Conservation (phyloP, 306 rosid species). For the Medicago lupulina region DNA sequence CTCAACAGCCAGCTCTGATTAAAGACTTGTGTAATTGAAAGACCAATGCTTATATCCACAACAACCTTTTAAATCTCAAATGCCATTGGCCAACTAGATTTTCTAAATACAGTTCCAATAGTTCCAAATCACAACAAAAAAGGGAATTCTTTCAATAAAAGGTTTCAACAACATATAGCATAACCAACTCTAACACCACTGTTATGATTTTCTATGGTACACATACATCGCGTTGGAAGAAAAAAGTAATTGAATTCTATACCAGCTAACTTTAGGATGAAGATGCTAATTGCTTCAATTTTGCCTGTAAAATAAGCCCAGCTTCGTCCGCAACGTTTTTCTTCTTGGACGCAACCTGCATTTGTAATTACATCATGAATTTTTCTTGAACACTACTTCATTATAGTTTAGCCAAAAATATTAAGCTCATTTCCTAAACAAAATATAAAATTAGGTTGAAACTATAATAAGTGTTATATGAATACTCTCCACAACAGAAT, state of each 20-base stretch:
- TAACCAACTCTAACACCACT: constrained; percentile 37
- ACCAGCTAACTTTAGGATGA: constrained; percentile 44
- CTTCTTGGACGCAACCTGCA: constrained; percentile 92
- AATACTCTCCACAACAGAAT: background rate
- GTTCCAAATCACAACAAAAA: constrained; percentile 26
- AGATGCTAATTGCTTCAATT: constrained; percentile 75
- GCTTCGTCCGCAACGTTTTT: constrained; percentile 75
- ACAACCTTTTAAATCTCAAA: constrained; percentile 18
- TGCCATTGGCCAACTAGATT: constrained; percentile 19
- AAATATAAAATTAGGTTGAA: background rate
- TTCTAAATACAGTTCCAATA: constrained; percentile 26
- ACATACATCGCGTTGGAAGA: constrained; percentile 38
- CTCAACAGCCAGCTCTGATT: background rate
- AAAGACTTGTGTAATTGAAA: constrained; percentile 7
- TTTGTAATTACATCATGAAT: constrained; percentile 13
- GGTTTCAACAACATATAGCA: constrained; percentile 26
- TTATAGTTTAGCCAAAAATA: background rate
- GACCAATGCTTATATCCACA: background rate
- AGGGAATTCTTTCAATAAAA: background rate
- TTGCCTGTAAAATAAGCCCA: constrained; percentile 71
- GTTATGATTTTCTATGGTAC: constrained; percentile 41
- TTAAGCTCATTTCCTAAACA: background rate
- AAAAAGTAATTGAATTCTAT: constrained; percentile 30
- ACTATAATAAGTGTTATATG: background rate
- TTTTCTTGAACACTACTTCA: background rate